These are phyloP conservation scores for Phaffia tasmanica DNA, from an alignment of 768 basidiomycete species.

Conservation along the genomic window DNA sequence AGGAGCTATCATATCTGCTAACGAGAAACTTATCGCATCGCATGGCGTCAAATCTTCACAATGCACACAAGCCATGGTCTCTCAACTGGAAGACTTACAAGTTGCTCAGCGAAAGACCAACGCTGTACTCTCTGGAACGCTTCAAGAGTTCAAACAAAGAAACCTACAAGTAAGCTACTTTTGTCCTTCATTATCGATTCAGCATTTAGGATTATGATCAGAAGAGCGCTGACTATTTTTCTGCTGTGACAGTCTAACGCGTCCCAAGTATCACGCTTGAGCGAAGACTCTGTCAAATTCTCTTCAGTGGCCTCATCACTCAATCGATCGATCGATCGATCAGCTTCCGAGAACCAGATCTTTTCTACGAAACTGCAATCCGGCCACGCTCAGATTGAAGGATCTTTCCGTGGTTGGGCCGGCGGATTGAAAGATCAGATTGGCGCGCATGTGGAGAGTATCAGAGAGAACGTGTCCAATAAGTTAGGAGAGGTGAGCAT, in stretches of 20 bases:
- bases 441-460: not conserved
- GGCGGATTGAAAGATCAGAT: not conserved
- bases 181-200: too few relatives aligned
- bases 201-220: not conserved
- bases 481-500: slow-evolving; percentile 1
- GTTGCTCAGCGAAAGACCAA: too few relatives aligned
- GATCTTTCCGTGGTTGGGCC: not conserved
- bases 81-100: too few relatives aligned
- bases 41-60: slow-evolving; percentile 45
- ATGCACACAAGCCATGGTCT: not conserved
- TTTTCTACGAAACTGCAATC: not conserved
- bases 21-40: slow-evolving; percentile 53
- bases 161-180: too few relatives aligned
- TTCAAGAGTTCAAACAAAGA: too few relatives aligned
- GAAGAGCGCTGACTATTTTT: not conserved
- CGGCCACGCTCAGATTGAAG: not conserved
- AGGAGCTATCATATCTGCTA: slow-evolving; percentile 50
- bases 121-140: too few relatives aligned
- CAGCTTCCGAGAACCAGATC: not conserved
- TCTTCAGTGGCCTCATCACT: not conserved
- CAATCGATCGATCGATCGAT: not conserved
- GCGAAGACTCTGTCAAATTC: not conserved
- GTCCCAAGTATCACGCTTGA: not conserved
- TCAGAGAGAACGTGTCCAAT: not conserved
- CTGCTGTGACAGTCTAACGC: not conserved